Conservation (phyloP, 345 rosid species). For the Linum usitatissimum region DNA sequence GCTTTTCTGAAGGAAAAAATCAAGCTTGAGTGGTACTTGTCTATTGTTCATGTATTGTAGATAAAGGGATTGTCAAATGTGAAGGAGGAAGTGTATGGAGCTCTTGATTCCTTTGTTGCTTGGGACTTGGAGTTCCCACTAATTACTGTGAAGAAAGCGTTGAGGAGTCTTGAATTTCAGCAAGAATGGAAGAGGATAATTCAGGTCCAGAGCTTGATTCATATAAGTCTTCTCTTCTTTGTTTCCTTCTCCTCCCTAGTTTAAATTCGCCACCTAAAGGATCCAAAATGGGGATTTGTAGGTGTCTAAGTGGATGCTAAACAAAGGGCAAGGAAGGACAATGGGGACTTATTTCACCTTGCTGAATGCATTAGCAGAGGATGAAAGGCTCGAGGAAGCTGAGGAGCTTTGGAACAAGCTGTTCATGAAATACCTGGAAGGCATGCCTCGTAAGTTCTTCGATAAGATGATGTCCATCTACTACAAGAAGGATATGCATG, state of each 20-base stretch:
- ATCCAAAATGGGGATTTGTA: conserved; percentile 14
- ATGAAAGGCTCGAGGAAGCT: conserved; percentile 79
- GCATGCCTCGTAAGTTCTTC: conserved; percentile 66
- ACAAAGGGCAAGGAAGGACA: conserved; percentile 92
- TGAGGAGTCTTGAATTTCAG: conserved; percentile 58
- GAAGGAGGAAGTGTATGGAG: conserved; percentile 90
- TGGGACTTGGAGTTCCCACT: conserved; percentile 95
- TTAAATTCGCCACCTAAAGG: not conserved
- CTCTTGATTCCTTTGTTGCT: conserved; percentile 84
- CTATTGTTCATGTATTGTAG: conserved; percentile 21
- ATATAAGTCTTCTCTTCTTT: not conserved
- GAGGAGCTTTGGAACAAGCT: conserved; percentile 75
- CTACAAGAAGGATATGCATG: conserved; percentile 68
- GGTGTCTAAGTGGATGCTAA: conserved; percentile 94
- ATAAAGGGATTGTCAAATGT: conserved; percentile 64
- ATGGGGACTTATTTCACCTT: conserved; percentile 79
- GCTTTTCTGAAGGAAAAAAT: not conserved
- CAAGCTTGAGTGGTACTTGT: not conserved
- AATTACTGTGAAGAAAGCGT: conserved; percentile 80
- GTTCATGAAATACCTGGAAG: conserved; percentile 52
- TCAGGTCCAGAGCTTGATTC: conserved; percentile 34
- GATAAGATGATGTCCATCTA: conserved; percentile 68
- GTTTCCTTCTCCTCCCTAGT: too few relatives aligned
- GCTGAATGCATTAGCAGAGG: conserved; percentile 72
- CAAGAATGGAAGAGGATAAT: conserved; percentile 89